Conservation (phyloP, 768 basidiomycete genomes). For the Macrolepiota dolichaula region DNA sequence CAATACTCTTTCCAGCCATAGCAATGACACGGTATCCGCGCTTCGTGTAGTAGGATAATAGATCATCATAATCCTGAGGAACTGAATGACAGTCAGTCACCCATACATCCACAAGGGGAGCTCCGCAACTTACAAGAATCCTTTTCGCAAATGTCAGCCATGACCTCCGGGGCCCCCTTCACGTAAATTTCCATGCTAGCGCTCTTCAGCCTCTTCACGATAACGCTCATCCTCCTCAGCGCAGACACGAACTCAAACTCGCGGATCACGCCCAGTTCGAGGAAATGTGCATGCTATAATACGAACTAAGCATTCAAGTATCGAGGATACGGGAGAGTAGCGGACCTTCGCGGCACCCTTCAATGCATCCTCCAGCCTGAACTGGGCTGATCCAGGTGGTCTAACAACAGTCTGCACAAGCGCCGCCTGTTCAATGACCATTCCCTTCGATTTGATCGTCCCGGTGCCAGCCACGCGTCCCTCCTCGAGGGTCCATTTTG, state of each 20-base stretch:
- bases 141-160: conserved; percentile 90
- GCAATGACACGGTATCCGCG: conserved; percentile 98
- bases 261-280: conserved; percentile 94
- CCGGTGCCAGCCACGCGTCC: conserved; percentile 70
- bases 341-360: conserved; percentile 75
- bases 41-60: conserved; percentile 94
- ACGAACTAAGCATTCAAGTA: not conserved
- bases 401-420: conserved; percentile 96
- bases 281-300: conserved; percentile 87
- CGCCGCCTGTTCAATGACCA: conserved; percentile 71
- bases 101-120: not conserved
- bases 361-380: conserved; percentile 90
- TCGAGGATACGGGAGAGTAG: not conserved
- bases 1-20: conserved; percentile 93
- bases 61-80: conserved; percentile 93
- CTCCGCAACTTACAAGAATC: conserved; percentile 69
- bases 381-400: conserved; percentile 89
- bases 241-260: conserved; percentile 96
- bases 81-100: conserved; percentile 44
- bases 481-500: conserved; percentile 94
- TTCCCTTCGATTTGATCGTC: conserved; percentile 62
- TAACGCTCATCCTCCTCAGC: conserved; percentile 93
- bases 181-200: conserved; percentile 97
- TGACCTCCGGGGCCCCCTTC: conserved; percentile 99
- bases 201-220: conserved; percentile 93